Evolutionary conservation across 1,284 basidiomycete genomes (phyloP).

Genomic region (Ustilago shanxiensis): DNA sequence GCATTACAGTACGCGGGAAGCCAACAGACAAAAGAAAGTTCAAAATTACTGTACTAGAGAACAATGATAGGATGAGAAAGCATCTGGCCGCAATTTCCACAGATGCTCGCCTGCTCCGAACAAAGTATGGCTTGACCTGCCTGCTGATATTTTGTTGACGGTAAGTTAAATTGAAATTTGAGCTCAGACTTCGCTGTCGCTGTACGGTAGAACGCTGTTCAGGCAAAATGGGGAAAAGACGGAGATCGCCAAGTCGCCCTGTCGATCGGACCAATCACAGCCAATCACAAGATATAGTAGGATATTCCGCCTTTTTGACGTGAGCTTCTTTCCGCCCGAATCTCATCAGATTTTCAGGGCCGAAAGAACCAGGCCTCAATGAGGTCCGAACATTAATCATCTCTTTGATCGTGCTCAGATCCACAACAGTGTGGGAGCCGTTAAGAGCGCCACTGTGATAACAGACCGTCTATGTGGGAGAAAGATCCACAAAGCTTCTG

Average conservation of each 20-base stretch:
- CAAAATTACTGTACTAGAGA: too few species aligned
- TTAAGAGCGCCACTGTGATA: not conserved
- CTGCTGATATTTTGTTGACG: not conserved
- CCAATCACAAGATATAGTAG: conserved; percentile 3
- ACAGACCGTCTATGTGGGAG: not conserved
- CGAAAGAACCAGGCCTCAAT: too few species aligned
- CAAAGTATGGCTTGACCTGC: conserved; percentile 6
- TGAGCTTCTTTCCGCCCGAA: not conserved
- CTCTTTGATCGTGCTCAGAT: too few species aligned
- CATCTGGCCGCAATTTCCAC: too few species aligned
- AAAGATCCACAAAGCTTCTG: not conserved
- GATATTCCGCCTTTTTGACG: not conserved
- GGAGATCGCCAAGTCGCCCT: not conserved
- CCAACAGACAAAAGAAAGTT: too few species aligned
- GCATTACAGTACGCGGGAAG: too few species aligned
- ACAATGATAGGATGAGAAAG: too few species aligned
- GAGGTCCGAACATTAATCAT: too few species aligned
- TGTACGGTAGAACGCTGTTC: not conserved
- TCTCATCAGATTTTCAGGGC: not conserved
- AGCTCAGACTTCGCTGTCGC: not conserved
- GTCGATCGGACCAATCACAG: conserved; percentile 14
- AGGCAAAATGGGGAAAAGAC: not conserved
- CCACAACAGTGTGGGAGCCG: not conserved
- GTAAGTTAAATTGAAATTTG: not conserved
- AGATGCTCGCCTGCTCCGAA: not conserved